These are phyloP conservation scores for Phytophthora pinifolia DNA, from an alignment of 352 stramenopile genomes.

Conservation along the genomic window DNA sequence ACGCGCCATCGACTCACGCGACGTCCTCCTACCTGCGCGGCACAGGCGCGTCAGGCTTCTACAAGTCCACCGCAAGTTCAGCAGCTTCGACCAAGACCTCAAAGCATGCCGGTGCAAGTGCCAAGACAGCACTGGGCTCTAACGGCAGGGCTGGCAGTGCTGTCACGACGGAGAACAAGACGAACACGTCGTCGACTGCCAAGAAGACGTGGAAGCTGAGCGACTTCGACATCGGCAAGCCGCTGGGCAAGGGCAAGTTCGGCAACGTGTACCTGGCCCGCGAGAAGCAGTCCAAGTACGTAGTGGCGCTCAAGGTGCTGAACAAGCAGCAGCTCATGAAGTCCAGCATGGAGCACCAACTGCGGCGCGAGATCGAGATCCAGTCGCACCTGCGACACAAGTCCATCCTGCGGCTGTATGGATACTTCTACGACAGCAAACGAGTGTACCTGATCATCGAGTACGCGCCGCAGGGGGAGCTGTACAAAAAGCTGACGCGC, in stretches of 20 bases:
- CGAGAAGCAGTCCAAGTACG: conserved; percentile 98
- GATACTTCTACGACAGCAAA: conserved; percentile 99
- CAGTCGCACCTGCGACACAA: conserved; percentile 97
- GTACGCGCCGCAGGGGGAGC: conserved; percentile 96
- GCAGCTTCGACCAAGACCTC: conserved; percentile 12
- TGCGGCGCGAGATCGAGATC: conserved; percentile 99
- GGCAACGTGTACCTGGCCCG: conserved; percentile 98
- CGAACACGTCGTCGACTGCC: conserved; percentile 7
- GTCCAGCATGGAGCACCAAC: conserved; percentile 97
- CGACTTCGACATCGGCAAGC: conserved; percentile 99
- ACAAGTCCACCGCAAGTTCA: conserved; percentile 12
- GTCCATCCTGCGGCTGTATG: conserved; percentile 97
- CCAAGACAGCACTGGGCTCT: conserved; percentile 3
- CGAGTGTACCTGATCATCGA: conserved; percentile 99
- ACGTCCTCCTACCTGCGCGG: conserved; percentile 22
- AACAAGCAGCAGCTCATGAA: conserved; percentile 98
- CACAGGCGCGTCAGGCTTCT: conserved; percentile 7
- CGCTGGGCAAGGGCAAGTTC: conserved; percentile 98
- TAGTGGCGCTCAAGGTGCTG: conserved; percentile 99
- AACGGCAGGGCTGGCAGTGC: not conserved
- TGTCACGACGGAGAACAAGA: conserved; percentile 9
- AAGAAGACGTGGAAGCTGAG: conserved; percentile 90
- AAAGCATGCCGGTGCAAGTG: not conserved
- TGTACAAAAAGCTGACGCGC: conserved; percentile 98
- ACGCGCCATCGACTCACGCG: conserved; percentile 16